phyloP scores from a whole-genome alignment of 306 rosid genomes.

The Lathyrus tuberosus region DNA sequence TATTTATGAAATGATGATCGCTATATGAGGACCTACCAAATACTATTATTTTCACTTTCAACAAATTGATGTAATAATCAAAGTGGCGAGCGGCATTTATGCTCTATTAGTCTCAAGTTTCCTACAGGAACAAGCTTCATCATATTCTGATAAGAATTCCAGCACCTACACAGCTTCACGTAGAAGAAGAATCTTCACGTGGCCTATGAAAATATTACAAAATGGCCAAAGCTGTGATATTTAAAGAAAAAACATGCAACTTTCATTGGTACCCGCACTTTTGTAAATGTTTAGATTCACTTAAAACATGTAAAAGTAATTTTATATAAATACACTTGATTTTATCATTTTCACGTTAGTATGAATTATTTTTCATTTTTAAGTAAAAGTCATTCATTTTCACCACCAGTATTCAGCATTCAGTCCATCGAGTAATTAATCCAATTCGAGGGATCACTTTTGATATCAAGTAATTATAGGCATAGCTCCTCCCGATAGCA shows the following conservation, averaged over 20 bases:
- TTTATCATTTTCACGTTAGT: too few relatives aligned
- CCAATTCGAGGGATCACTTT: too few relatives aligned
- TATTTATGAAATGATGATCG: too few relatives aligned
- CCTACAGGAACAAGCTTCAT: slow-evolving; percentile 19
- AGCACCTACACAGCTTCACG: neutral
- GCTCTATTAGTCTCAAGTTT: slow-evolving; percentile 25
- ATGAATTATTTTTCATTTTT: too few relatives aligned
- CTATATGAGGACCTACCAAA: neutral
- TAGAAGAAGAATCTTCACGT: slow-evolving; percentile 14
- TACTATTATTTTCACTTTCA: neutral
- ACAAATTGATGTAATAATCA: neutral
- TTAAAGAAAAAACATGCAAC: neutral
- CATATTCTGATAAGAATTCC: slow-evolving; percentile 27
- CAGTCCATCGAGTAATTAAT: too few relatives aligned
- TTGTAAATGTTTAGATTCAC: too few relatives aligned
- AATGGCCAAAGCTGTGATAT: slow-evolving; percentile 3
- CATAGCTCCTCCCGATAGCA: too few relatives aligned
- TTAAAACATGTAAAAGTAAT: too few relatives aligned
- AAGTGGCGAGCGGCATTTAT: slow-evolving; percentile 28
- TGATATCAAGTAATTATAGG: too few relatives aligned
- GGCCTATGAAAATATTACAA: slow-evolving; percentile 8
- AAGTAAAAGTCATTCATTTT: too few relatives aligned
- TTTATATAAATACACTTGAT: too few relatives aligned
- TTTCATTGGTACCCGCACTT: neutral
- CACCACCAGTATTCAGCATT: too few relatives aligned